Base-by-base conservation (phyloP, 192 early-diverging fungal genomes). In the Bifiguratus adelaidae region DNA sequence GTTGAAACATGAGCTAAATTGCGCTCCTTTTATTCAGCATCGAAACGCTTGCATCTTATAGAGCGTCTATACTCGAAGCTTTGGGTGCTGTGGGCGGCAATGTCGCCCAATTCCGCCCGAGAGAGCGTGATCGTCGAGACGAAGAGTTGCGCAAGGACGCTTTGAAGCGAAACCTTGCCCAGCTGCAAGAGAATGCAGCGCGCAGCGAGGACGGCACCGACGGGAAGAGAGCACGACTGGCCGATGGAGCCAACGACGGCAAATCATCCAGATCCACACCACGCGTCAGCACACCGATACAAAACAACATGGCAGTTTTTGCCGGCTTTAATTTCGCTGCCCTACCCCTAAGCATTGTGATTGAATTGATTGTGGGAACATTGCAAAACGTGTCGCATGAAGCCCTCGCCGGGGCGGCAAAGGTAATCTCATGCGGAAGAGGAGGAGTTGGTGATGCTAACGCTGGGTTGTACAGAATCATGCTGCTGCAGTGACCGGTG, bases 31-130 rank as follows among this genome's bases (percentile, higher is more conserved):
- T 22, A 19, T 28, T 37, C 21, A 57, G 61, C 24, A 23, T 47
- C 5, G 55, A 63, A 16, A 37, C 26, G 20, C 20, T 63, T 9
- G 8, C 50, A 22, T 8, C 29, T 13, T 53, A 53, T 23, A 36
- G 55, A 28, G 30, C 44, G 3, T 54, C 56, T 8, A 35, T 63
- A 4, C 46, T 63, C 8, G 35, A 33, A 22, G 47, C 50, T 34
- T 57, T 57, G 33, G 50, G 45, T 4, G 27, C 46, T 2, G 48
- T 57, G 8, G 61, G 61, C 29, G 61, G 61, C 20, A 56, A 63
- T 35, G 30, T 41, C 2, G 49, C 55, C 4, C 49, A 48, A 22
- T 63, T 63, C 28, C 38, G 49, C 18, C 27, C 30, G 21, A 22
- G 41, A 43, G 50, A 52, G 11, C 7, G 29, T 23, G 32, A 37